Evolutionary conservation across 306 rosid species (phyloP), one percentile per base, ranked within the genome.

Genomic region (Rosa chinensis): DNA sequence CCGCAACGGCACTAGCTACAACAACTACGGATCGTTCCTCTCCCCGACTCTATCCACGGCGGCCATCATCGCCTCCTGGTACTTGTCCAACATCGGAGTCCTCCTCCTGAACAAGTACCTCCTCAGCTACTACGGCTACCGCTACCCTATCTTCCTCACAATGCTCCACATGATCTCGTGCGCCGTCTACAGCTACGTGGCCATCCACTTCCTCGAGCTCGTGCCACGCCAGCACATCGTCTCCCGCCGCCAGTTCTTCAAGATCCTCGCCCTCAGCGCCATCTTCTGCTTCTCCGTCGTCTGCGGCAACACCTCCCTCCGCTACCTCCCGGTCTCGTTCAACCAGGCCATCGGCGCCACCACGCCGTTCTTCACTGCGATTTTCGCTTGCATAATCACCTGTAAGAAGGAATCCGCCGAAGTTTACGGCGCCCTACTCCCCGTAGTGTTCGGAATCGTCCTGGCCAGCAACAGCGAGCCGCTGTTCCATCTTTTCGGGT

Each of bases 271-370:
- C 1, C 88, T 94, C 48, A 80, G 85, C 70, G 85, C 79, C 50
- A 92, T 94, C 69, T 94, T 94, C 86, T 92, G 97, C 83, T 91
- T 94, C 87, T 94, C 99, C 55, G 99, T 94, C 18, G 99, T 94
- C 56, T 91, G 95, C 70, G 99, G 97, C 13, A 94, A 94, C 79
- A 92, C 97, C 9, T 94, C 98, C 0, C 87, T 94, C 25, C 87
- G 95, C 62, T 94, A 94, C 88, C 83, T 94, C 32, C 99, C 97
- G 0, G 87, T 94, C 4, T 94, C 99, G 1, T 92, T 94, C 61
- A 94, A 94, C 83, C 99, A 94, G 47, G 99, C 99, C 0, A 88
- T 94, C 64, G 97, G 99, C 14, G 99, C 99, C 1, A 94, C 99
- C 0, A 93, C 97, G 0, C 99, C 99, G 0, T 94, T 94, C 39